Evolutionary conservation across 805 yeast species (phyloP), one percentile per base, ranked within the genome.

Genomic region (Suhomyces sp.): DNA sequence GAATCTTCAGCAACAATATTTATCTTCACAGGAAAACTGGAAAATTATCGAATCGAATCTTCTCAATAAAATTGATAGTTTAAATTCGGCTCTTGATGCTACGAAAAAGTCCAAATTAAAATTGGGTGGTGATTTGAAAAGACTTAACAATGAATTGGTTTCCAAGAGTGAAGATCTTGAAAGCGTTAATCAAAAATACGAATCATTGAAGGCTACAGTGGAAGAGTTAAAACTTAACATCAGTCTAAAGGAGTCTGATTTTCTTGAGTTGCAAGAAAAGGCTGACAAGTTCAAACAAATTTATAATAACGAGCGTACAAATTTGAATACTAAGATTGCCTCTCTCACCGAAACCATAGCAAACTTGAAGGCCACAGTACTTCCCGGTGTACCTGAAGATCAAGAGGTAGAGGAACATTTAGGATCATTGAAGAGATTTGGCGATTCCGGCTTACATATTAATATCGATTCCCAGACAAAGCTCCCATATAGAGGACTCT

Each of bases 21-120:
- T 84, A 6, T 72, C 80, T 11, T 83, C 91, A 0, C 82, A 82
- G 38, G 87, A 81, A 43, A 86, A 83, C 54, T 87, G 96, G 95
- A 81, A 83, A 38, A 65, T 79, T 13, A 79, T 88, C 27, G 97
- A 93, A 56, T 73, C 83, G 25, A 68, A 78, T 3, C 67, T 88
- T 40, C 73, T 75, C 39, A 53, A 50, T 31, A 78, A 77, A 34
- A 53, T 74, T 6, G 72, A 66, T 22, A 58, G 56, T 5, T 44
- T 68, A 18, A 37, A 54, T 3, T 28, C 42, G n/a, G 38, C 58
- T 5, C 37, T 63, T 10, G 70, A 65, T 5, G 28, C 44, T 4
- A 23, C 57, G 30, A 64, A 61, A 31, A 59, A 59, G 32, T 39
- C 50, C 2, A 59, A 60, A 35, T 21, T 38, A 4, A 61, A 60